Evolutionary conservation across 163 green algal species (phyloP), one percentile per base, ranked within the genome.

Genomic region (Scenedesmus sp.): DNA sequence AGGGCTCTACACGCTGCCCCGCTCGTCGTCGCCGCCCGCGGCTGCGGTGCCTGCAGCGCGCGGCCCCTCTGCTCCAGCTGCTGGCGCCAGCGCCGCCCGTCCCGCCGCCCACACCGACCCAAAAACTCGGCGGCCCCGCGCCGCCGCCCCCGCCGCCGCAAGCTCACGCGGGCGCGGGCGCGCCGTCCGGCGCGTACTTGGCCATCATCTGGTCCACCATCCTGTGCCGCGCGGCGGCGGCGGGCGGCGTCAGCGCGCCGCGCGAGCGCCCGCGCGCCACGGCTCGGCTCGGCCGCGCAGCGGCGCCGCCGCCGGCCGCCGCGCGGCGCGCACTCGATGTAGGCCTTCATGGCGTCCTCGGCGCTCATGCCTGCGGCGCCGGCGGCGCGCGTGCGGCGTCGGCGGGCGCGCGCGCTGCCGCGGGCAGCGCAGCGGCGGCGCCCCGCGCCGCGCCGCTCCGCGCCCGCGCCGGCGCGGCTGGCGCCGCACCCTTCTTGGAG

Each of bases 271-370:
- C n/a, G n/a, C n/a, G n/a, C n/a, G n/a, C n/a, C n/a, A n/a, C n/a
- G n/a, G n/a, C n/a, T n/a, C n/a, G n/a, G n/a, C n/a, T n/a, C n/a
- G n/a, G n/a, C n/a, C n/a, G n/a, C n/a, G n/a, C n/a, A n/a, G n/a
- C n/a, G n/a, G n/a, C n/a, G n/a, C n/a, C n/a, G n/a, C n/a, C n/a
- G n/a, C n/a, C n/a, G n/a, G n/a, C n/a, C n/a, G 7, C 70, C 15
- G 31, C 44, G 17, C 7, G 31, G 13, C 45, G 63, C 73, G 67
- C 53, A 81, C 74, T 58, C 63, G 45, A 81, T 77, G 47, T 85
- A 85, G 3, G 56, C 53, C 63, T 80, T 81, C 79, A 78, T 85
- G 47, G 79, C 79, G 24, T 85, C 79, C 48, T 85, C 79, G 34
- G 66, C 48, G 63, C 63, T 78, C 79, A 81, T 78, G n/a, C 77